Evolutionary conservation across 306 rosid genomes (phyloP).

Genomic region (Prunus fruticosa): DNA sequence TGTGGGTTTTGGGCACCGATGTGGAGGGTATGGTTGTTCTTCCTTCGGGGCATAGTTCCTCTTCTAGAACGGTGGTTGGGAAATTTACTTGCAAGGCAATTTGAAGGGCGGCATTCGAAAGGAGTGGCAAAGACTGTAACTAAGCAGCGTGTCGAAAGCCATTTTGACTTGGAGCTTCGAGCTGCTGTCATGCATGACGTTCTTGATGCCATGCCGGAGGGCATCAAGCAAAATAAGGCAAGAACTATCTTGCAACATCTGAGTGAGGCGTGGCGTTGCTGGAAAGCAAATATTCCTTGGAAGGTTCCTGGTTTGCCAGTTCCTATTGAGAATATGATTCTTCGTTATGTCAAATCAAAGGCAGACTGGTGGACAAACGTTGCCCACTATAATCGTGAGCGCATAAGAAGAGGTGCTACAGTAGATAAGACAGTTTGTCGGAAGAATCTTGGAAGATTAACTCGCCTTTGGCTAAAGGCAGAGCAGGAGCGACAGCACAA

Average conservation of each 20-base stretch:
- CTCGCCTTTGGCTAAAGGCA: conserved; percentile 96
- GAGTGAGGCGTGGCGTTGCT: conserved; percentile 99
- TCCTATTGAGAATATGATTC: conserved; percentile 98
- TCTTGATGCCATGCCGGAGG: conserved; percentile 99
- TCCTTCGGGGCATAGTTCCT: conserved; percentile 97
- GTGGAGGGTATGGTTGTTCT: conserved; percentile 99
- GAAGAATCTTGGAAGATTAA: conserved; percentile 95
- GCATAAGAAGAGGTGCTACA: conserved; percentile 98
- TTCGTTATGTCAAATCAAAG: conserved; percentile 96
- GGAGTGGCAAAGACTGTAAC: conserved; percentile 99
- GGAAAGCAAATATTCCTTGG: conserved; percentile 99
- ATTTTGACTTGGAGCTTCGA: conserved; percentile 96
- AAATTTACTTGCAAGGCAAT: conserved; percentile 93
- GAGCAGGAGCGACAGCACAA: conserved; percentile 99
- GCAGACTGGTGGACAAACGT: conserved; percentile 99
- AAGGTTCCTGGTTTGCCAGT: conserved; percentile 99
- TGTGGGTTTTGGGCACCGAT: conserved; percentile 99
- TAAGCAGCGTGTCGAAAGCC: conserved; percentile 99
- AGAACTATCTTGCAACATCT: conserved; percentile 94
- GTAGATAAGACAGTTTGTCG: conserved; percentile 98
- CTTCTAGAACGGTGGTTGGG: conserved; percentile 97
- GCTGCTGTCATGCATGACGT: conserved; percentile 99
- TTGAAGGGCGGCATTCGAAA: conserved; percentile 98
- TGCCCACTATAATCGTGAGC: conserved; percentile 97
- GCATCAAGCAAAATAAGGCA: conserved; percentile 96